These are phyloP conservation scores for Claviceps arundinis DNA, from an alignment of 2,329 filamentous ascomycete genomes.

Conservation along the genomic window DNA sequence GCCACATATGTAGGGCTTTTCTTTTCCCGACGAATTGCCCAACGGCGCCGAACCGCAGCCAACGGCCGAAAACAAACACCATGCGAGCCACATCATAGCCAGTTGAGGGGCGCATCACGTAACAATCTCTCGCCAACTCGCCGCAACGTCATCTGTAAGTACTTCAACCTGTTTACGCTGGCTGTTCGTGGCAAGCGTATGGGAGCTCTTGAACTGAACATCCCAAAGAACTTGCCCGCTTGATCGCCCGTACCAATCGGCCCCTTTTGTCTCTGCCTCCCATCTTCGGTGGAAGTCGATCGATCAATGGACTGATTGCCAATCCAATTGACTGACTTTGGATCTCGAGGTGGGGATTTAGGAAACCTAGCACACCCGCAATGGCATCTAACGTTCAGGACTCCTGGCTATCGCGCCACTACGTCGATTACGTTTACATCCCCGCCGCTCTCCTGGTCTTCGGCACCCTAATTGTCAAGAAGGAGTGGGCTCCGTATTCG, in stretches of 20 bases:
- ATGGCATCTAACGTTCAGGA: slow-evolving; percentile 16
- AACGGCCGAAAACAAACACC: neutral
- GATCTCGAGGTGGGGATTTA: neutral
- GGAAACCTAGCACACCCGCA: slow-evolving; percentile 3
- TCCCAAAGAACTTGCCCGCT: neutral
- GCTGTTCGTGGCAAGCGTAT: neutral
- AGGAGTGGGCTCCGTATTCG: slow-evolving; percentile 62
- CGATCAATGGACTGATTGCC: neutral
- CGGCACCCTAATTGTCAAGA: slow-evolving; percentile 66
- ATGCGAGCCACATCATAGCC: slow-evolving; percentile 1
- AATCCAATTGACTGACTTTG: neutral
- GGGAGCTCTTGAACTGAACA: neutral
- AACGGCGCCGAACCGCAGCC: slow-evolving; percentile 1
- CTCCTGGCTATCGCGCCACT: slow-evolving; percentile 40
- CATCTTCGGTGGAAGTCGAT: neutral
- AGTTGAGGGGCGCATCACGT: neutral
- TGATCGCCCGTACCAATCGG: neutral
- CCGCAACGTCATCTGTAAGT: neutral
- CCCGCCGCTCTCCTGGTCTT: slow-evolving; percentile 67
- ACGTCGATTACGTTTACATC: slow-evolving; percentile 70
- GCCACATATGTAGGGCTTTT: neutral
- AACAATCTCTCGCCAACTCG: neutral
- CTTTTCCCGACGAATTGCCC: neutral
- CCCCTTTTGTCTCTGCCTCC: neutral
- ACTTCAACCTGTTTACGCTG: neutral